These are phyloP conservation scores for Aspergillus taichungensis DNA, from an alignment of 495 filamentous ascomycete genomes.

Conservation along the genomic window DNA sequence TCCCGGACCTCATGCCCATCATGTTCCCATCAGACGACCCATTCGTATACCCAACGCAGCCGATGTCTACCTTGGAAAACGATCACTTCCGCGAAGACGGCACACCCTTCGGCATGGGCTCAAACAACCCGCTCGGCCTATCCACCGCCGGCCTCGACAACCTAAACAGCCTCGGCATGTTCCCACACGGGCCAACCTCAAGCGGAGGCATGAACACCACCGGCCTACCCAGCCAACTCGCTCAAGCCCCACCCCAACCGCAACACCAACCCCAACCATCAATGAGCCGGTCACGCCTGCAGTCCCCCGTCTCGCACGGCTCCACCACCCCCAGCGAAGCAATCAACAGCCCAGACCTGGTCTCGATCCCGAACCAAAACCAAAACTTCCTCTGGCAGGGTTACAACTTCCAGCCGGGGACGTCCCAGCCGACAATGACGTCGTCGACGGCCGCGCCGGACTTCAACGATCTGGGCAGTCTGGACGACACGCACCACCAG, in stretches of 20 bases:
- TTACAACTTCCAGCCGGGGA: constrained; percentile 28
- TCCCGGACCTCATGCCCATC: constrained; percentile 72
- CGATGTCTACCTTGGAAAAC: constrained; percentile 57
- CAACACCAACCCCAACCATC: constrained; percentile 15
- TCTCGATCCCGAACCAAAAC: constrained; percentile 38
- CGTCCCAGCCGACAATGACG: constrained; percentile 5
- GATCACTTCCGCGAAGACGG: constrained; percentile 34
- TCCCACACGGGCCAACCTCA: too few relatives aligned
- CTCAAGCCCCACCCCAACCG: constrained; percentile 12
- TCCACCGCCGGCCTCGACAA: constrained; percentile 11
- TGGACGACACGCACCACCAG: constrained; percentile 6
- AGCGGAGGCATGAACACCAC: too few relatives aligned
- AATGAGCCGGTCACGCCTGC: constrained; percentile 21
- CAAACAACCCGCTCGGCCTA: neutral
- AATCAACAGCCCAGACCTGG: constrained; percentile 36
- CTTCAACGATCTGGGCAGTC: too few relatives aligned
- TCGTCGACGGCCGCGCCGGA: too few relatives aligned
- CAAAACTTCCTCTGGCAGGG: constrained; percentile 40
- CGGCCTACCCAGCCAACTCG: too few relatives aligned
- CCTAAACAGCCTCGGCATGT: neutral
- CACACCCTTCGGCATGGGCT: constrained; percentile 7
- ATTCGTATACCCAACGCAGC: constrained; percentile 82
- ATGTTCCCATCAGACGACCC: constrained; percentile 92
- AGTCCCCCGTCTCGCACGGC: constrained; percentile 27
- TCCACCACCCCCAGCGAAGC: constrained; percentile 26